Percentiles rank a stretch among this genome's conserved stretches.
Conservation (phyloP, 1,284 basidiomycete genomes). For the Apiotrichum montevideense region DNA sequence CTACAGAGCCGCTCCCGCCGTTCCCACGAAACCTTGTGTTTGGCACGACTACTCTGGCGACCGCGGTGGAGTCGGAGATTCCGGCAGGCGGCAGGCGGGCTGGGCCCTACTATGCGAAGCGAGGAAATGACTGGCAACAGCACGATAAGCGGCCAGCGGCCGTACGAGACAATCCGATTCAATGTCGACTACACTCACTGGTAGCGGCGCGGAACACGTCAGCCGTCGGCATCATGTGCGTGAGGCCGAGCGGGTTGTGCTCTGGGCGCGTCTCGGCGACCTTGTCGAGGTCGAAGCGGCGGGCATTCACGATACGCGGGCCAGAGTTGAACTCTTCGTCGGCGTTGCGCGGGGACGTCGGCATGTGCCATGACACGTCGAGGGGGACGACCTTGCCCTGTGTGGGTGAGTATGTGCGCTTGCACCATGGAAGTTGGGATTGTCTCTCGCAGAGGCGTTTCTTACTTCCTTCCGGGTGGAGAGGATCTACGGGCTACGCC, state of each 20-base stretch:
- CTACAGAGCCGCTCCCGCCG: too few relatives aligned
- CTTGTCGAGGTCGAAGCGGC: slow-evolving; percentile 76
- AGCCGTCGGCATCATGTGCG: slow-evolving; percentile 85
- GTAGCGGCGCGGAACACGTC: slow-evolving; percentile 72
- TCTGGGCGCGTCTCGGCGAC: slow-evolving; percentile 47
- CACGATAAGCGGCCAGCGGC: neutral
- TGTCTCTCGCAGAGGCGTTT: neutral
- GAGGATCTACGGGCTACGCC: too few relatives aligned
- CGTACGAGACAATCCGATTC: too few relatives aligned
- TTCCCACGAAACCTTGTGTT: too few relatives aligned
- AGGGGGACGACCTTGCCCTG: slow-evolving; percentile 25
- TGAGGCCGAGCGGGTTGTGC: slow-evolving; percentile 63
- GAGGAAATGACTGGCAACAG: neutral
- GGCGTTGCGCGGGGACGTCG: slow-evolving; percentile 40
- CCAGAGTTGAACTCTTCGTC: slow-evolving; percentile 40
- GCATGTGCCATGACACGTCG: slow-evolving; percentile 48
- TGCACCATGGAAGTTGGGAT: neutral
- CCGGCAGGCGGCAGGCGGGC: too few relatives aligned
- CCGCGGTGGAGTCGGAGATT: too few relatives aligned
- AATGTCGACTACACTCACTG: slow-evolving; percentile 51
- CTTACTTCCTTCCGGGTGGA: too few relatives aligned
- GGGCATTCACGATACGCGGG: slow-evolving; percentile 63
- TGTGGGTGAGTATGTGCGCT: neutral
- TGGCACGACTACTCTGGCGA: too few relatives aligned
- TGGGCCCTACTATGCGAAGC: neutral